Base-by-base conservation (phyloP, 768 basidiomycete species). In the Boletales sp. region DNA sequence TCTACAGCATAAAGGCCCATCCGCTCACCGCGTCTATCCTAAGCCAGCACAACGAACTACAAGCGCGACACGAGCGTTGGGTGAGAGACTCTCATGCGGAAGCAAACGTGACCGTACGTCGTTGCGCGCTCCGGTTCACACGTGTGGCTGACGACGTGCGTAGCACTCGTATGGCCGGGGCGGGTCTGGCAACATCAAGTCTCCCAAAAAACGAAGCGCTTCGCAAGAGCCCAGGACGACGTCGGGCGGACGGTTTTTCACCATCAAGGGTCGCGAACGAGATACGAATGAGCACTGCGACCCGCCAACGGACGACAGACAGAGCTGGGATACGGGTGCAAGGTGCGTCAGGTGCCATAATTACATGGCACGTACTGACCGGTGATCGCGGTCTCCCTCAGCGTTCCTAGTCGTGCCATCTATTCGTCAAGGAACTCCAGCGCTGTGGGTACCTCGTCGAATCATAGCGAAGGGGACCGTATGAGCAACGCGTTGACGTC, bases 111-210 rank as follows among this genome's bases (percentile, higher is more conserved):
- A 28, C 54, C n/a, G 64, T 65, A 38, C 54, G 64, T 31, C 30
- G 13, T 12, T 8, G 30, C 15, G 17, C 6, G 15, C 13, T 12
- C 11, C 34, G 13, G 3, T 12, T 14, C n/a, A 8, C 32, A 30
- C 21, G 12, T 37, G 18, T 45, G 5, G 1, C 37, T 55, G 34
- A 47, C 21, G 14, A 5, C 38, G 4, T 41, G 9, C 17, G 38
- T 11, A 65, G 64, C 57, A 41, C 18, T 65, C 64, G 28, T 66
- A 57, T 1, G 64, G 64, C 13, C 57, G 64, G 11, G 64, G 64
- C 3, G 64, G 64, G 3, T 55, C 54, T 2, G 64, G 64, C 13
- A 65, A 65, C n/a, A 65, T 65, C 46, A 55, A 48, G 5, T 40
- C 52, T 25, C 9, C 18, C 17, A 54, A 37, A 31, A 52, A 45